Evolutionary conservation across 306 rosid species (phyloP).

Genomic region (Cotoneaster glaucophyllus): DNA sequence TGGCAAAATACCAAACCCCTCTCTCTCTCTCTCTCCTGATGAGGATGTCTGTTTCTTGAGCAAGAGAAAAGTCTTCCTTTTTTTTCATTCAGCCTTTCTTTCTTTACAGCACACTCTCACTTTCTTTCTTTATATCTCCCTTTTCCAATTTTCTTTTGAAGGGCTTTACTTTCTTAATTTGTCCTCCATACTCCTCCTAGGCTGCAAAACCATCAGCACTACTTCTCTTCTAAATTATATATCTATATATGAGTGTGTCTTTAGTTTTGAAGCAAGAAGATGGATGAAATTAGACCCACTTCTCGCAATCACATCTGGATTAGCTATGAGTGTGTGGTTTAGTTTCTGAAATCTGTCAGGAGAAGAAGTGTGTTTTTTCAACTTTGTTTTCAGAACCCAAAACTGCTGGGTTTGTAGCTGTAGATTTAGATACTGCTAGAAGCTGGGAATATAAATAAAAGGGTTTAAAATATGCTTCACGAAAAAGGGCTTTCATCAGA

Average conservation of each 20-base stretch:
- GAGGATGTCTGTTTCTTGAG: constrained; percentile 51
- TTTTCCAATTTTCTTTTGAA: neutral
- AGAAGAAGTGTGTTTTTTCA: neutral
- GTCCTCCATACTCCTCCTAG: neutral
- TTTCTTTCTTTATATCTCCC: constrained; percentile 1
- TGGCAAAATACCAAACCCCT: constrained; percentile 10
- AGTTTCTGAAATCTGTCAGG: constrained; percentile 9
- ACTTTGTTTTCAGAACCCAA: constrained; percentile 5
- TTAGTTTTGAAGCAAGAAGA: neutral
- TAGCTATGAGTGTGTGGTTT: constrained; percentile 2
- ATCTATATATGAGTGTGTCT: neutral
- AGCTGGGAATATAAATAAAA: neutral
- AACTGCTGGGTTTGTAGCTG: neutral
- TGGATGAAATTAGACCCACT: neutral
- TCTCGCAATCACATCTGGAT: neutral
- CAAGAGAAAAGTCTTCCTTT: constrained; percentile 31
- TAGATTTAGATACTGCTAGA: neutral
- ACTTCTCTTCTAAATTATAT: neutral
- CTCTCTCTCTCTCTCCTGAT: constrained; percentile 9
- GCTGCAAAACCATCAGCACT: neutral
- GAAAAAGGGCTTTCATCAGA: constrained; percentile 15
- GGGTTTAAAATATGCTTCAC: constrained; percentile 28
- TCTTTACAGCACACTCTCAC: constrained; percentile 11
- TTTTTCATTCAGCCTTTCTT: constrained; percentile 16
- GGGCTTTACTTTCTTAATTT: neutral